Evolutionary conservation across 345 rosid genomes (phyloP), one percentile per base, ranked within the genome.

Genomic region (Punica granatum): DNA sequence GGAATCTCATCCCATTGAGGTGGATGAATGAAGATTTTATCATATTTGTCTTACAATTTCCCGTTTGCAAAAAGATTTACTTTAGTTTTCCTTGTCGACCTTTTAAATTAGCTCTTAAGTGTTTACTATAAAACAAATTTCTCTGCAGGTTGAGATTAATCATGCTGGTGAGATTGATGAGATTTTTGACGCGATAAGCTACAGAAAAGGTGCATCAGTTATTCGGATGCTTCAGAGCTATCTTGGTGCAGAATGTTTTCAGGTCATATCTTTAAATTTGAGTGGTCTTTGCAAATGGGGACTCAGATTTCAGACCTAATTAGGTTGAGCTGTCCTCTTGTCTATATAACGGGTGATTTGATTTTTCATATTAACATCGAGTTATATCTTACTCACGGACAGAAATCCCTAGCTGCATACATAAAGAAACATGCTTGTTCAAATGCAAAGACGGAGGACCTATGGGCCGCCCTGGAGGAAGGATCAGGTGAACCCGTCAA

Each of bases 1-100:
- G 41, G 99, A 86, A 80, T 94, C 99, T 46, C 99, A 94, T 83
- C 99, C 99, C 6, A 94, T 94, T 67, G 99, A 94, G 97, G 99
- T 94, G 70, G 59, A 46, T 41, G 62, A 16, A 35, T 30, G n/a
- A 39, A 43, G 31, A 23, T 39, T 18, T 14, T 14, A 58, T 58
- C 35, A 23, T 56, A 56, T 15, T 42, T 12, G 19, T 42, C 30
- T 11, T 23, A 23, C 11, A 63, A 5, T 37, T 36, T 63, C 19
- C 16, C 42, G 19, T 42, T 63, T 28, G 28, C 7, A 51, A n/a
- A 15, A 51, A 25, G 61, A 56, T 56, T 12, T 56, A 4, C 33
- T 56, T 56, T 30, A 26, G 32, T 56, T 53, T 56, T 5, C 61
- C 18, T 63, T 31, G 37, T 10, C 34, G 28, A 28, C 49, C 32